Conservation (phyloP, 768 basidiomycete genomes). For the Infundibulicybe gibba region DNA sequence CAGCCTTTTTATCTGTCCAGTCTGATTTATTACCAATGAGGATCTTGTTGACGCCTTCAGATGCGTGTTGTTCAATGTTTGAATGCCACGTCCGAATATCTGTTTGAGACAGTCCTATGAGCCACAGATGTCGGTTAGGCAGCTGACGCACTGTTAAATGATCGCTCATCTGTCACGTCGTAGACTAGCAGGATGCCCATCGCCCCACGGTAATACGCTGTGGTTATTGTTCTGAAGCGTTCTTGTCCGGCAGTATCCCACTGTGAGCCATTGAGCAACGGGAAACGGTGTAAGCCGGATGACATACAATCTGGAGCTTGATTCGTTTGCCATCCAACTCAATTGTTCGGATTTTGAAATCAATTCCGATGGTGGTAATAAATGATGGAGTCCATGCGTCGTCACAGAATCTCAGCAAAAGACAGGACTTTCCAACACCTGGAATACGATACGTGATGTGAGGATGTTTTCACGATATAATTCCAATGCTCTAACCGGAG, state of each 20-base stretch:
- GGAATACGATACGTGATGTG: conserved; percentile 6
- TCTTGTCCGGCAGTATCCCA: conserved; percentile 99
- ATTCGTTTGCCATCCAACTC: conserved; percentile 97
- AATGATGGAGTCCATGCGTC: conserved; percentile 99
- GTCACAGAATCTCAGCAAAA: conserved; percentile 96
- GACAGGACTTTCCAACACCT: conserved; percentile 97
- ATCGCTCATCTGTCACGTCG: conserved; percentile 92
- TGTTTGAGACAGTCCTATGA: conserved; percentile 24
- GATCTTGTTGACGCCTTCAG: conserved; percentile 99
- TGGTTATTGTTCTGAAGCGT: conserved; percentile 97
- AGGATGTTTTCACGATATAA: conserved; percentile 4
- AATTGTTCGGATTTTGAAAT: conserved; percentile 99
- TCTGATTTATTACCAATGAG: conserved; percentile 99
- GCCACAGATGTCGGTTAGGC: not conserved
- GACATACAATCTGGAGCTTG: conserved; percentile 95
- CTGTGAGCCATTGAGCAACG: conserved; percentile 34
- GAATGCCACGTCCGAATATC: conserved; percentile 98
- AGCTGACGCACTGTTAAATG: conserved; percentile 82
- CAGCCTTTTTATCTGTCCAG: conserved; percentile 93
- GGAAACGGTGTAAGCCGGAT: not conserved
- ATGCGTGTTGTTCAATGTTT: conserved; percentile 98
- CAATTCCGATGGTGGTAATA: conserved; percentile 99
- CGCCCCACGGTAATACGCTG: conserved; percentile 98
- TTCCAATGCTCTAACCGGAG: conserved; percentile 59
- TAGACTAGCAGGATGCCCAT: conserved; percentile 99